A percentile compares a stretch with the other conserved stretches of the same genome.
Evolutionary conservation across 805 yeast species (phyloP).

Genomic region (Candida arabinofermentans): DNA sequence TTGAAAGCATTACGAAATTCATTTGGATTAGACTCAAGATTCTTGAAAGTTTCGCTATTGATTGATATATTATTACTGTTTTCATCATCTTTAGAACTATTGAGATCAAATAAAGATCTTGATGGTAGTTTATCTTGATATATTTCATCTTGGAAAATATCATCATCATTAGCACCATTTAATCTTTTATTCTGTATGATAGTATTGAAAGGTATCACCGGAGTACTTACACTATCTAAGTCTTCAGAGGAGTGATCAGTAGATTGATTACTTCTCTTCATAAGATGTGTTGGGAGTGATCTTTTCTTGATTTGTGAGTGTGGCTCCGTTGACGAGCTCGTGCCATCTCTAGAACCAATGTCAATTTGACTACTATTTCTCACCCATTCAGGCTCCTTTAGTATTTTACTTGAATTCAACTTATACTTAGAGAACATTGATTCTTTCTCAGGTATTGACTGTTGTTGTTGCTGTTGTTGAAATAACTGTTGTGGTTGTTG

Average conservation of each 20-base stretch:
- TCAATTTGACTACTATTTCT: not conserved
- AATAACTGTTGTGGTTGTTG: constrained; percentile 1
- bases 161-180: constrained; percentile 14
- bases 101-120: constrained; percentile 46
- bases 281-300: constrained; percentile 42
- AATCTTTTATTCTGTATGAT: constrained; percentile 15
- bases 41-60: constrained; percentile 26
- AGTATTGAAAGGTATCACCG: constrained; percentile 23
- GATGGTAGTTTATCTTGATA: constrained; percentile 47
- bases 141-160: constrained; percentile 18
- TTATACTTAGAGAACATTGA: constrained; percentile 20
- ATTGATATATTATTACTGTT: constrained; percentile 34
- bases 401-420: constrained; percentile 9
- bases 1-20: constrained; percentile 44
- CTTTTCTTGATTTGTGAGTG: constrained; percentile 43
- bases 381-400: constrained; percentile 18
- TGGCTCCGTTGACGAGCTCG: constrained; percentile 19
- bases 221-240: constrained; percentile 17
- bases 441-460: constrained; percentile 1
- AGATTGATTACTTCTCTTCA: constrained; percentile 37
- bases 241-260: constrained; percentile 49
- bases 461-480: constrained; percentile 1
- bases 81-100: constrained; percentile 36
- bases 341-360: constrained; percentile 18
- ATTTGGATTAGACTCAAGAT: constrained; percentile 40